Percentiles rank a stretch among this genome's conserved stretches.
phyloP scores from a whole-genome alignment of 306 rosid species.

The Chamaecrista fasciculata region DNA sequence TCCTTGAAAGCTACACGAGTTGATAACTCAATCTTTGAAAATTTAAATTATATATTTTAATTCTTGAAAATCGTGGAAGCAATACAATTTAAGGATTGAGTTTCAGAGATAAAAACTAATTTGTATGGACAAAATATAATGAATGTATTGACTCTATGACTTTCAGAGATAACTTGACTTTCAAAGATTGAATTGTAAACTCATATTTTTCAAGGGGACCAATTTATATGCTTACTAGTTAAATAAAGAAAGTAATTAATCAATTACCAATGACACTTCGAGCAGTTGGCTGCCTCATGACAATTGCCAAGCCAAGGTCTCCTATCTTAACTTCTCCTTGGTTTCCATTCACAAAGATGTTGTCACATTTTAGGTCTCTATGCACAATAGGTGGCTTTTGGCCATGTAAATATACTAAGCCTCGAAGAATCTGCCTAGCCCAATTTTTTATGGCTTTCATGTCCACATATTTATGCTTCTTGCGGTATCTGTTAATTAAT shows the following conservation, averaged over 20 bases:
- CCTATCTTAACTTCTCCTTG: neutral
- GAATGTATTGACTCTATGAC: too few relatives aligned
- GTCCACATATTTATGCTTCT: constrained; percentile 55
- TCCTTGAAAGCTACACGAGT: too few relatives aligned
- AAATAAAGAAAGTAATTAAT: neutral
- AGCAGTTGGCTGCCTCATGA: constrained; percentile 58
- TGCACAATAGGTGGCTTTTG: constrained; percentile 52
- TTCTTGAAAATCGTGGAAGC: too few relatives aligned
- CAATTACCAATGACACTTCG: constrained; percentile 37
- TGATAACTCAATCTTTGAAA: too few relatives aligned
- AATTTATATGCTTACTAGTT: too few relatives aligned
- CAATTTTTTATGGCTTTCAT: constrained; percentile 58
- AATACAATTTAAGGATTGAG: too few relatives aligned
- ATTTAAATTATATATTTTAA: too few relatives aligned
- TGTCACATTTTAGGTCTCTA: neutral
- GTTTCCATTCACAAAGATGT: neutral
- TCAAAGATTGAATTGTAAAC: too few relatives aligned
- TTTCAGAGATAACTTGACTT: too few relatives aligned
- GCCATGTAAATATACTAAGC: constrained; percentile 58
- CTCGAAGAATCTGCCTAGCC: constrained; percentile 64
- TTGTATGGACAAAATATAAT: too few relatives aligned
- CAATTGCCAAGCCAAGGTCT: constrained; percentile 63
- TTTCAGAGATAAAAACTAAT: too few relatives aligned
- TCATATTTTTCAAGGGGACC: too few relatives aligned
- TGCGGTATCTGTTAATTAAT: constrained; percentile 61